Conservation (phyloP, 345 rosid species). For the Schrenkiella parvula region DNA sequence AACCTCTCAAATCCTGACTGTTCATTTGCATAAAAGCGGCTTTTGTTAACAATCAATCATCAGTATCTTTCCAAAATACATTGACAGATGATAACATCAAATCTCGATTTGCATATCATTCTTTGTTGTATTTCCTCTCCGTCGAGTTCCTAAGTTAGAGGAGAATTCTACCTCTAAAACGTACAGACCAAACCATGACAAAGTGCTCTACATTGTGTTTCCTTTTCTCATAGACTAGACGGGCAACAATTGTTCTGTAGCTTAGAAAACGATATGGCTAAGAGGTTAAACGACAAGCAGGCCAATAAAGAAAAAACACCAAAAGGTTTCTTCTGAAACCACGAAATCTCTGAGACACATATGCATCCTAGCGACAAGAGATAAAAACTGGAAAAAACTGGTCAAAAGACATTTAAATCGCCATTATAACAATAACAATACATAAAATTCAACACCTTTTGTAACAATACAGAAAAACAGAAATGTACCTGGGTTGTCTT, state of each 20-base stretch:
- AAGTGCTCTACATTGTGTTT: background rate
- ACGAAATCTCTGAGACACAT: background rate
- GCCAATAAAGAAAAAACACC: background rate
- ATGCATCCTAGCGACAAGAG: background rate
- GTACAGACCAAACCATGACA: background rate
- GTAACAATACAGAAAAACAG: background rate
- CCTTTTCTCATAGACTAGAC: background rate
- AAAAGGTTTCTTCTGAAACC: background rate
- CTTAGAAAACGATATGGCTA: background rate
- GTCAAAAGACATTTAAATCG: background rate
- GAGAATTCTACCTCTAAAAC: background rate
- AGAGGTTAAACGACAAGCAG: background rate
- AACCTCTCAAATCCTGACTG: constrained; percentile 98
- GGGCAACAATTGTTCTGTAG: background rate
- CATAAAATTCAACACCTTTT: background rate
- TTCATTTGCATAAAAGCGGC: constrained; percentile 21
- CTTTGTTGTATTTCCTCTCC: background rate
- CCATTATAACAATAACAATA: background rate
- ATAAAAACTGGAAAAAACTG: background rate
- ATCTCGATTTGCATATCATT: background rate
- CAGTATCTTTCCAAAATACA: background rate
- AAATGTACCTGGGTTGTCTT: constrained; percentile 80
- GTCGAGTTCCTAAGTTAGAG: background rate
- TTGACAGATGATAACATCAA: background rate
- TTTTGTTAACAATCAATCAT: background rate